Evolutionary conservation across 306 rosid species (phyloP).

Genomic region (Inga laurina): DNA sequence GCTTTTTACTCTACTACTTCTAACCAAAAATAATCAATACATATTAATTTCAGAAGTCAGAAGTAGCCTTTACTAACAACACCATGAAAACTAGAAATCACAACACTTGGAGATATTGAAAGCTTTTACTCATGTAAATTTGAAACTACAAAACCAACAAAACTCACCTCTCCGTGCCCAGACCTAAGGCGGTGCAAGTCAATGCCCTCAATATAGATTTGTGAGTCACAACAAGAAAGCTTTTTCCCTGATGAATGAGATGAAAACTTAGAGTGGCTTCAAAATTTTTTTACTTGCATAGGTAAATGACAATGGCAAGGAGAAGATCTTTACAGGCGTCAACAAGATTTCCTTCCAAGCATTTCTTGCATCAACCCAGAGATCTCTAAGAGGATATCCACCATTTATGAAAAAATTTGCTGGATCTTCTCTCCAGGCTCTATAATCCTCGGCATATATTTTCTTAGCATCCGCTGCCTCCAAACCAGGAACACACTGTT

Average conservation of each 20-base stretch:
- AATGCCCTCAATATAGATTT: conserved; percentile 80
- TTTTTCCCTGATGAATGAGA: conserved; percentile 60
- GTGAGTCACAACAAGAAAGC: conserved; percentile 71
- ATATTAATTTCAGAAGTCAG: conserved; percentile 5
- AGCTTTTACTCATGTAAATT: background rate
- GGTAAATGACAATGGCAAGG: background rate
- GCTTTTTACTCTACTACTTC: background rate
- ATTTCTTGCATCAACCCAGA: conserved; percentile 64
- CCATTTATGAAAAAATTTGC: conserved; percentile 65
- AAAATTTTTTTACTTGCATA: conserved; percentile 24
- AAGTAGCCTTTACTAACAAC: conserved; percentile 4
- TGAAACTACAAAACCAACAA: conserved; percentile 3
- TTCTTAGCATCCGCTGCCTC: conserved; percentile 61
- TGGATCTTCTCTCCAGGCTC: conserved; percentile 77
- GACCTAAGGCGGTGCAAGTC: conserved; percentile 75
- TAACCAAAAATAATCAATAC: background rate
- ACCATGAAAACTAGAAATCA: background rate
- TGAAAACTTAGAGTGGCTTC: conserved; percentile 8
- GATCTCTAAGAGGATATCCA: conserved; percentile 59
- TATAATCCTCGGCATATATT: conserved; percentile 56
- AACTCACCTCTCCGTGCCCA: conserved; percentile 66
- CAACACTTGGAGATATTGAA: background rate
- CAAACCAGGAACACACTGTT: conserved; percentile 58
- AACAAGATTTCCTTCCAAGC: conserved; percentile 80
- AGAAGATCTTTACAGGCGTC: conserved; percentile 59